Percentiles rank a stretch among this genome's conserved stretches.
Evolutionary conservation across 257 asterid genomes (phyloP).

Genomic region (Solanum chaucha): DNA sequence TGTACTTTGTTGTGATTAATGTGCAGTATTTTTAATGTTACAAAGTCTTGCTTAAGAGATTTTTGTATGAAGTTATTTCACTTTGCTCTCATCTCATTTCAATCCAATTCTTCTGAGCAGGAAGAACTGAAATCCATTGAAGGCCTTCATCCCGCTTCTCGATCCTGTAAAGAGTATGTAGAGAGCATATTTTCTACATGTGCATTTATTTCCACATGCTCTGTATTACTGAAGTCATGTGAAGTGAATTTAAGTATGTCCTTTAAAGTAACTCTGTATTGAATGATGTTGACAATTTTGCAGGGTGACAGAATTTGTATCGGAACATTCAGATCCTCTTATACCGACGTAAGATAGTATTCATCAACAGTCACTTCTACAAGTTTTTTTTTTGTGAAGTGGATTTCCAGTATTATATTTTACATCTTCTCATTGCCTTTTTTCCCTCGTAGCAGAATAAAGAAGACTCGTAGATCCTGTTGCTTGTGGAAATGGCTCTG

Average conservation of each 20-base stretch:
- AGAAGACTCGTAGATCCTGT: constrained; percentile 32
- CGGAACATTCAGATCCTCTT: constrained; percentile 57
- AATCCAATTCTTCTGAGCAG: constrained; percentile 26
- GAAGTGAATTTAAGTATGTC: not conserved
- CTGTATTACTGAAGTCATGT: not conserved
- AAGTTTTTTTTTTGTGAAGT: not conserved
- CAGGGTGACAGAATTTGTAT: constrained; percentile 64
- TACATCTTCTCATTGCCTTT: not conserved
- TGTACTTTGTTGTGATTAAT: not conserved
- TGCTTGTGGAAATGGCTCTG: constrained; percentile 73
- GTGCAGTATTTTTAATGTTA: not conserved
- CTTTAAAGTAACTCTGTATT: not conserved
- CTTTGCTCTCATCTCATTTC: not conserved
- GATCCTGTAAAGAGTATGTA: constrained; percentile 75
- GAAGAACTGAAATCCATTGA: constrained; percentile 69
- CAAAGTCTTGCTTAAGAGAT: not conserved
- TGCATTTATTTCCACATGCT: not conserved
- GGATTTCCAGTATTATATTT: not conserved
- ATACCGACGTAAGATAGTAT: constrained; percentile 48
- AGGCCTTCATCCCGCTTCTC: constrained; percentile 56
- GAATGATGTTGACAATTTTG: constrained; percentile 6
- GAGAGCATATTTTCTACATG: not conserved
- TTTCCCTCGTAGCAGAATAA: constrained; percentile 27
- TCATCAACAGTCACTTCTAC: not conserved
- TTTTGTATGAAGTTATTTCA: not conserved